Evolutionary conservation across 306 rosid genomes (phyloP).

Genomic region (Styphnolobium japonicum): DNA sequence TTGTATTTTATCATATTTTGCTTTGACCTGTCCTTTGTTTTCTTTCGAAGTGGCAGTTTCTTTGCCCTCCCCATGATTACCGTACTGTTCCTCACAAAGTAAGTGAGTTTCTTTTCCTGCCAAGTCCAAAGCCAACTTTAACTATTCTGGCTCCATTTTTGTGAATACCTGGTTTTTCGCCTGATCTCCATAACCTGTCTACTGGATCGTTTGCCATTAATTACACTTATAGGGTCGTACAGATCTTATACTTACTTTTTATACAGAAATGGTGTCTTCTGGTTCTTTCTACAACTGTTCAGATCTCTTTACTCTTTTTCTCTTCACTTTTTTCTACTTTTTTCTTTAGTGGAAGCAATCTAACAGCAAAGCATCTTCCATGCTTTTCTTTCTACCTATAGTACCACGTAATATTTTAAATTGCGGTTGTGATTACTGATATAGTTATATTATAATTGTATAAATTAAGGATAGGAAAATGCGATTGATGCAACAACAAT

Average conservation of each 20-base stretch:
- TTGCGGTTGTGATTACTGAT: no score
- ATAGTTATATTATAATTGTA: no score
- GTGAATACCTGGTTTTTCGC: no score
- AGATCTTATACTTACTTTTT: no score
- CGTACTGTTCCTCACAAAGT: no score
- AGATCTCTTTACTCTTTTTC: neutral
- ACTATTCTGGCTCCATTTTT: neutral
- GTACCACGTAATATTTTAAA: no score
- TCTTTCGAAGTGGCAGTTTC: neutral
- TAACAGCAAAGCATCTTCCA: neutral
- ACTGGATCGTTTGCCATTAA: neutral
- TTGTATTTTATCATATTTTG: neutral
- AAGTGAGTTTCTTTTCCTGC: neutral
- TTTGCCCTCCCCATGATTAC: neutral
- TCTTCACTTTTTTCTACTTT: conserved; percentile 5
- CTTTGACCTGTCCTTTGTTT: neutral
- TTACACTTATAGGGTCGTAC: neutral
- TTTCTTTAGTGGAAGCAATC: conserved; percentile 2
- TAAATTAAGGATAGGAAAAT: no score
- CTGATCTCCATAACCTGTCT: no score
- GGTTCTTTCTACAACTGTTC: neutral
- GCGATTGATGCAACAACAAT: no score
- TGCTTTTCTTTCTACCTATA: neutral
- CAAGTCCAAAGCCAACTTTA: neutral
- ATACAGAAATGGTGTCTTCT: no score